Evolutionary conservation across 768 basidiomycete genomes (phyloP).

Genomic region (Fistulinella prunicolor): DNA sequence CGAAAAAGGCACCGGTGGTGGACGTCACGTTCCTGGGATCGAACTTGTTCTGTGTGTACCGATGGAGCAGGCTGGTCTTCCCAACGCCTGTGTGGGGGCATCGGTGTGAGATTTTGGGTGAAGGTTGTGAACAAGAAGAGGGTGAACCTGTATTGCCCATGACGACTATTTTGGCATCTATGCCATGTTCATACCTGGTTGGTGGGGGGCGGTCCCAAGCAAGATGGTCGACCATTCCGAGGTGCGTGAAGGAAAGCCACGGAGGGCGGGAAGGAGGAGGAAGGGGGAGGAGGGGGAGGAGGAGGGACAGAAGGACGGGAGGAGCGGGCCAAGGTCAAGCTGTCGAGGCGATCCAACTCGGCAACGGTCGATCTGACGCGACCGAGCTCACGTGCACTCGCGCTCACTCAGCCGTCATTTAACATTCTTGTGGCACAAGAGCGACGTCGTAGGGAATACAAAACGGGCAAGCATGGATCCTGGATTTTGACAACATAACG

Average conservation of each 20-base stretch:
- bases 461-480: slow-evolving; percentile 35
- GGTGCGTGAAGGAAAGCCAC: slow-evolving; percentile 38
- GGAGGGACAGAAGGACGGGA: slow-evolving; percentile 18
- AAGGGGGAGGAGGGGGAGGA: slow-evolving; percentile 36
- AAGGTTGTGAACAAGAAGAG: slow-evolving; percentile 10
- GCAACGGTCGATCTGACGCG: slow-evolving; percentile 30
- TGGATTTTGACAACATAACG: too few species aligned
- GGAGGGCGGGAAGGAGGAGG: slow-evolving; percentile 40
- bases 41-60: slow-evolving; percentile 90
- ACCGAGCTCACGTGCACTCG: slow-evolving; percentile 32
- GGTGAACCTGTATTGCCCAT: slow-evolving; percentile 75
- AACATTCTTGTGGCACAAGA: slow-evolving; percentile 25
- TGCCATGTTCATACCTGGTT: slow-evolving; percentile 74
- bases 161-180: slow-evolving; percentile 95
- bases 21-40: slow-evolving; percentile 85
- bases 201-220: slow-evolving; percentile 63
- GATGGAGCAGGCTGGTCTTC: slow-evolving; percentile 86
- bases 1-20: slow-evolving; percentile 91
- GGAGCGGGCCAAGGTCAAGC: slow-evolving; percentile 20
- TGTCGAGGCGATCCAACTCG: slow-evolving; percentile 28
- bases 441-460: slow-evolving; percentile 18
- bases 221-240: slow-evolving; percentile 55
- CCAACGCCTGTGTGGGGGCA: slow-evolving; percentile 63
- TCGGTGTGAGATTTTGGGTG: slow-evolving; percentile 18
- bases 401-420: slow-evolving; percentile 2